These are phyloP conservation scores for Aspergillus haitiensis DNA, from an alignment of 495 filamentous ascomycete genomes.

Conservation along the genomic window DNA sequence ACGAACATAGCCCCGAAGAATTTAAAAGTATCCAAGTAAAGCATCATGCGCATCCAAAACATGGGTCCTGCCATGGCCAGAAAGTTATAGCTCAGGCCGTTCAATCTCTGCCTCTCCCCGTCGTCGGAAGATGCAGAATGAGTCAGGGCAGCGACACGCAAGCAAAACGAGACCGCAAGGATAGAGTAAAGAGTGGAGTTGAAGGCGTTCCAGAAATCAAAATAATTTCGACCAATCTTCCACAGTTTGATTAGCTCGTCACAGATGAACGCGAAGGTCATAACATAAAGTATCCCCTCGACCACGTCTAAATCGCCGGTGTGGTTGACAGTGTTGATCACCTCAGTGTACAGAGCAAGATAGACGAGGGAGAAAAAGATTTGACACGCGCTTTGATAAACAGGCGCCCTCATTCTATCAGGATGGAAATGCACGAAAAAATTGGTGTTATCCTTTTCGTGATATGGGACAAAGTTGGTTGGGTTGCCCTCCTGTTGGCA, in stretches of 20 bases:
- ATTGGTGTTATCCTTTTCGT: slow-evolving; percentile 66
- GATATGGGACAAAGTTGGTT: slow-evolving; percentile 79
- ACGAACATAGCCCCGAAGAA: slow-evolving; percentile 99
- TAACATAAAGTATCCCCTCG: slow-evolving; percentile 81
- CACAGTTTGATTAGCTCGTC: slow-evolving; percentile 86
- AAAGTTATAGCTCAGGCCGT: slow-evolving; percentile 87
- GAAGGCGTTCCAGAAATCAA: slow-evolving; percentile 95
- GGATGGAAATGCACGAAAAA: slow-evolving; percentile 86
- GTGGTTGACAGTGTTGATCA: slow-evolving; percentile 88
- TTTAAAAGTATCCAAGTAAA: slow-evolving; percentile 89
- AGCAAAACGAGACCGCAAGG: slow-evolving; percentile 70
- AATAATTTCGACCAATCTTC: slow-evolving; percentile 85
- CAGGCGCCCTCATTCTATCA: slow-evolving; percentile 85
- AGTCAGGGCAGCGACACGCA: slow-evolving; percentile 73
- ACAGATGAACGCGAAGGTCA: slow-evolving; percentile 89
- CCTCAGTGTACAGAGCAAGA: slow-evolving; percentile 79
- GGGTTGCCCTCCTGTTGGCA: slow-evolving; percentile 90
- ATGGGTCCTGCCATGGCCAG: slow-evolving; percentile 87
- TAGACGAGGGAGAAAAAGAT: slow-evolving; percentile 82
- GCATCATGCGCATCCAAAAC: slow-evolving; percentile 92
- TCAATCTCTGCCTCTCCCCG: slow-evolving; percentile 61
- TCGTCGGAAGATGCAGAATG: slow-evolving; percentile 54
- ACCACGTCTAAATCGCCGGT: slow-evolving; percentile 78
- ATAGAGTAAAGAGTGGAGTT: slow-evolving; percentile 79
- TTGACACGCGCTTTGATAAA: slow-evolving; percentile 89